Evolutionary conservation across 768 basidiomycete species (phyloP).

Genomic region (Russula sp.): DNA sequence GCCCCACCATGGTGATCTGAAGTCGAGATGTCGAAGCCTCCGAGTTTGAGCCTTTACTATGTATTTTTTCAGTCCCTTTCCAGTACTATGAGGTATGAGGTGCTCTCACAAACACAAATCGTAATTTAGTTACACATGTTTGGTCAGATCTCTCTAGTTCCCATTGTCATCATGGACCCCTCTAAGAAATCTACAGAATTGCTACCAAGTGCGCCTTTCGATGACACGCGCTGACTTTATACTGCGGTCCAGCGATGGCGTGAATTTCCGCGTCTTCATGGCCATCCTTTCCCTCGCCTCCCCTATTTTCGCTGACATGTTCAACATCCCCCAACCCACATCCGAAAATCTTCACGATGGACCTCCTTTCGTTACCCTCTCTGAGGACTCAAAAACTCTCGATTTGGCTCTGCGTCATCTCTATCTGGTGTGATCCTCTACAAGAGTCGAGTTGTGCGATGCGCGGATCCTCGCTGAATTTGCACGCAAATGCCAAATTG

Average conservation of each 20-base stretch:
- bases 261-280: conserved; percentile 17
- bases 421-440: conserved; percentile 1
- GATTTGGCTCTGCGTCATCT: conserved; percentile 12
- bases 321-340: conserved; percentile 5
- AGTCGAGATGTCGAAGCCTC: no score
- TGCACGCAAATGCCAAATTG: conserved; percentile 18
- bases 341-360: neutral
- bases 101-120: no score
- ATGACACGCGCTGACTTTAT: no score
- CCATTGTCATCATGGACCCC: no score
- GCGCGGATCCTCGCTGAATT: conserved; percentile 11
- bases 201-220: no score
- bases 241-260: conserved; percentile 2
- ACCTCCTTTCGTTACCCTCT: neutral
- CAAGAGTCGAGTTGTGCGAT: neutral
- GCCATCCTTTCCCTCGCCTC: conserved; percentile 15
- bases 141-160: no score
- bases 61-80: no score
- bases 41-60: no score
- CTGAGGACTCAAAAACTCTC: conserved; percentile 10
- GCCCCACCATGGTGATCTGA: no score
- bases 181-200: no score
- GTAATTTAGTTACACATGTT: no score
- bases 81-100: no score
- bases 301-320: conserved; percentile 13